Conservation (phyloP, 495 filamentous ascomycete species). For the Chaetomidium leptoderma region DNA sequence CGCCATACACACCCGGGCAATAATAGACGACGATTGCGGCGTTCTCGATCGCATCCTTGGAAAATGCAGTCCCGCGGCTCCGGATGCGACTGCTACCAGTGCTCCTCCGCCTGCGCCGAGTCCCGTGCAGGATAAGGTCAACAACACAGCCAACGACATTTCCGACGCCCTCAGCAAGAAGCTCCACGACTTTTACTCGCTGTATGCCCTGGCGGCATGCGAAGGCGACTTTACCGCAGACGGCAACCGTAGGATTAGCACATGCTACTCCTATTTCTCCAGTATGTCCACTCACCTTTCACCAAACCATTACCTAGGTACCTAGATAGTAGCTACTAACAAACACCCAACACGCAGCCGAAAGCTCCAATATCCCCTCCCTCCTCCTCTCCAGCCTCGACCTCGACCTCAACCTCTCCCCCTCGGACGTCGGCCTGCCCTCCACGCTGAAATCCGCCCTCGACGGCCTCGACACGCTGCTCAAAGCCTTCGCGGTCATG, state of each 20-base stretch:
- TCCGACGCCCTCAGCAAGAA: constrained; percentile 41
- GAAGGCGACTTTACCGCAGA: constrained; percentile 48
- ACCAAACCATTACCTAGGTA: background rate
- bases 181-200: constrained; percentile 66
- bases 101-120: constrained; percentile 9
- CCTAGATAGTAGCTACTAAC: background rate
- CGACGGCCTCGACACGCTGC: constrained; percentile 44
- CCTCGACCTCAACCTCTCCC: constrained; percentile 22
- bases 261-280: constrained; percentile 43
- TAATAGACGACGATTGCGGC: constrained; percentile 14
- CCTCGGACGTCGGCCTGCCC: constrained; percentile 54
- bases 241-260: constrained; percentile 26
- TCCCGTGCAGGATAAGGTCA: constrained; percentile 42
- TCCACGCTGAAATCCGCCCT: constrained; percentile 58
- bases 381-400: constrained; percentile 54
- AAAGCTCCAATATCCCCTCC: constrained; percentile 44
- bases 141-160: constrained; percentile 23
- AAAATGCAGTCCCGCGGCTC: too few species aligned
- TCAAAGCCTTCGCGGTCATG: constrained; percentile 58
- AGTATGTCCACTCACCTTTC: background rate
- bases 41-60: constrained; percentile 22
- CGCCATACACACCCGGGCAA: constrained; percentile 14
- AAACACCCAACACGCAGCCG: constrained; percentile 43
- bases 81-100: too few species aligned
- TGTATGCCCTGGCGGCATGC: constrained; percentile 68